Base-by-base conservation (phyloP, 768 basidiomycete genomes). In the Russula dissimulans region DNA sequence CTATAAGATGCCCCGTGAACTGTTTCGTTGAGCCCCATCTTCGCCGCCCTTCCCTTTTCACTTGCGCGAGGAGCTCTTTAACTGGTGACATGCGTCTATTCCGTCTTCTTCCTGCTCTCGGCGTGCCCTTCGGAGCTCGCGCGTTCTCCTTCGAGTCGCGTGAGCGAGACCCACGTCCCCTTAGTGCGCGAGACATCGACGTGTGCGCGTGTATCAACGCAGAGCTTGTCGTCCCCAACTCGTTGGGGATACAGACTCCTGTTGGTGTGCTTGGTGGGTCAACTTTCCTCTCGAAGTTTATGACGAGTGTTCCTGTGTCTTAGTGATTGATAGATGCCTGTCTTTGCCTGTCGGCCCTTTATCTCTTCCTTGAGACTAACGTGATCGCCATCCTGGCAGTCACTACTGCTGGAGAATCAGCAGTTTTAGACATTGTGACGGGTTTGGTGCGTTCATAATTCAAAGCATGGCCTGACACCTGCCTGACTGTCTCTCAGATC, bases 261-360 rank as follows among this genome's bases (percentile, higher is more conserved):
- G 50, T 74, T 26, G 78, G 79, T 8, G 44, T 3, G 1, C 4
- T 69, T 14, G 54, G 67, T 67, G 12, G 69, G 77, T 51, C 42
- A 17, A 38, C 12, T 26, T 15, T 22, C 15, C 68, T 43, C 14
- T n/a, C 47, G 38, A 55, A 38, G 22, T 49, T 11, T 0, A 18
- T 18, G 8, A 42, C 10, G 14, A 32, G 18, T 6, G 36, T 32
- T 17, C 8, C 31, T 8, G 36, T 39, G 51, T 29, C 26, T 12
- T 31, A 32, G 47, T 14, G 3, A 46, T 17, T 10, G 15, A 56
- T 63, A 79, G 78, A 73, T 43, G 66, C 71, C 3, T 81, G 80
- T 49, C 64, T 79, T 36, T 81, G 80, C 60, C 34, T 76, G 15
- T 77, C 78, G 15, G 69, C 57, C 7, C 57, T 80, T 32, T 71